Conservation (phyloP, 2,329 filamentous ascomycete genomes). For the Biscogniauxia sp. region DNA sequence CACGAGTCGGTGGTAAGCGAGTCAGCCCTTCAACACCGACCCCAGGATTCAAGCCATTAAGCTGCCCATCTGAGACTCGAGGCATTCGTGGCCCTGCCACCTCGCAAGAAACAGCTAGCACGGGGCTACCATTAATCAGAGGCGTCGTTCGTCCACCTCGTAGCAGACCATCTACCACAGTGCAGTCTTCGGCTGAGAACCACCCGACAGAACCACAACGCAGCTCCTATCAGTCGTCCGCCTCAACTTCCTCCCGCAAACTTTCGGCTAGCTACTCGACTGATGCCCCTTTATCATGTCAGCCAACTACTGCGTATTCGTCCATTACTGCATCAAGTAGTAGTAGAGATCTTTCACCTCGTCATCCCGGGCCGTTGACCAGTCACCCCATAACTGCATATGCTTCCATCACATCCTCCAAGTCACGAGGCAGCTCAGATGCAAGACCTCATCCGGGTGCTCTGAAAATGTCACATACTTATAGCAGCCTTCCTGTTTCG, state of each 20-base stretch:
- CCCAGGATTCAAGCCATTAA: not conserved
- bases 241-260: not conserved
- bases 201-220: not conserved
- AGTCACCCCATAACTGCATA: constrained; percentile 23
- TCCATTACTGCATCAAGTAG: not conserved
- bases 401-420: constrained; percentile 15
- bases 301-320: not conserved
- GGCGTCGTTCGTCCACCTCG: not conserved
- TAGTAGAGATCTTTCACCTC: not conserved
- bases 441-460: not conserved
- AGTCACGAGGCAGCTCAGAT: constrained; percentile 6
- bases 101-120: not conserved
- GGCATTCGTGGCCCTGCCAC: not conserved
- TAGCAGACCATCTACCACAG: not conserved
- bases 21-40: not conserved
- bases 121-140: not conserved
- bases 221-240: not conserved
- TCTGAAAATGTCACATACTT: constrained; percentile 18
- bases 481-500: constrained; percentile 19
- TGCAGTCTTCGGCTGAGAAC: not conserved
- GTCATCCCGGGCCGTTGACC: constrained; percentile 12
- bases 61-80: not conserved
- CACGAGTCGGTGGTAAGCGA: not conserved
- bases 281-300: not conserved
- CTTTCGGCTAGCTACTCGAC: not conserved